Evolutionary conservation across 768 basidiomycete genomes (phyloP).

Genomic region (Boletus reticuloceps): DNA sequence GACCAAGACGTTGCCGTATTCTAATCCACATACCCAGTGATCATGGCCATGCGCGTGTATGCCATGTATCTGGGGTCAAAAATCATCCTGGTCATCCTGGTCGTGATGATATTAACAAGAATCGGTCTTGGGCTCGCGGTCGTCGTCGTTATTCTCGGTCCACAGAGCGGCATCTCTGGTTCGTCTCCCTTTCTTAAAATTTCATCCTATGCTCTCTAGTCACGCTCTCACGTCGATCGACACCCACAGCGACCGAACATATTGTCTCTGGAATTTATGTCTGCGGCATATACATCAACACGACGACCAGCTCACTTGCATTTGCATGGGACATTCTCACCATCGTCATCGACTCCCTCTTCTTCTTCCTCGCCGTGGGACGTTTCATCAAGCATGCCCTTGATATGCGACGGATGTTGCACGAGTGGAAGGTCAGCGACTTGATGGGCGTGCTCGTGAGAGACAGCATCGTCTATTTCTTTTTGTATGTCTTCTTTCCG

Average conservation of each 20-base stretch:
- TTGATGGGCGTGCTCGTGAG: constrained; percentile 14
- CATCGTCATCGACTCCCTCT: constrained; percentile 7
- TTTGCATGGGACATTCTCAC: constrained; percentile 16
- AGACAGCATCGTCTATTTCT: constrained; percentile 20
- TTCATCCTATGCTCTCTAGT: too few species aligned
- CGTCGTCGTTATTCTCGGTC: constrained; percentile 10
- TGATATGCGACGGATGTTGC: constrained; percentile 1
- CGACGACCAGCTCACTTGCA: not conserved
- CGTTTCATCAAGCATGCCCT: constrained; percentile 12
- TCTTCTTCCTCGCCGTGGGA: constrained; percentile 16
- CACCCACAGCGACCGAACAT: constrained; percentile 11
- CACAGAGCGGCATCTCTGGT: constrained; percentile 18
- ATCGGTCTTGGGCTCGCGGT: constrained; percentile 9
- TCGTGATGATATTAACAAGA: constrained; percentile 1
- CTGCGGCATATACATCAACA: constrained; percentile 8
- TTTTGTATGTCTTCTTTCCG: constrained; percentile 8
- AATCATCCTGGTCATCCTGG: constrained; percentile 5
- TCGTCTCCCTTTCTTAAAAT: not conserved
- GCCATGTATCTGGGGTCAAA: constrained; percentile 20
- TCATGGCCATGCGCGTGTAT: constrained; percentile 20
- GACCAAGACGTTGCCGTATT: not conserved
- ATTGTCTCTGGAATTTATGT: constrained; percentile 16
- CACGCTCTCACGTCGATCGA: not conserved
- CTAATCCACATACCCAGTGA: not conserved
- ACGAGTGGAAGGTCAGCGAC: constrained; percentile 9